Evolutionary conservation across 139 green algal species (phyloP).

Genomic region (Mesotaenium endlicherianum): DNA sequence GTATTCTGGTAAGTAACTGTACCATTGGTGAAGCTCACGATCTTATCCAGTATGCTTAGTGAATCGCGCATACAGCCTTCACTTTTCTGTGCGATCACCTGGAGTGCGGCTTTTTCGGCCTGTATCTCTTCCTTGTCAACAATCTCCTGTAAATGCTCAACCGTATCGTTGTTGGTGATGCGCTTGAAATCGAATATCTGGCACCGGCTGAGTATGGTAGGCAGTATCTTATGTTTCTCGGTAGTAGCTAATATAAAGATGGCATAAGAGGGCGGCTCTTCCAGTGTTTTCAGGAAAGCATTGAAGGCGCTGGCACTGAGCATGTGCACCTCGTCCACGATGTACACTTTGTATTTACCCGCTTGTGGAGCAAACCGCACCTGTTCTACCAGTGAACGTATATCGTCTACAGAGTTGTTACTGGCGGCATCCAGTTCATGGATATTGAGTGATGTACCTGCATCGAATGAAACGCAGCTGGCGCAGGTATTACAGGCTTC

Average conservation of each 20-base stretch:
- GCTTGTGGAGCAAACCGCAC: background rate
- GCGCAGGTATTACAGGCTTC: background rate
- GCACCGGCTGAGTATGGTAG: background rate
- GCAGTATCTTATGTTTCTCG: slow-evolving; percentile 16
- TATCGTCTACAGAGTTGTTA: slow-evolving; percentile 18
- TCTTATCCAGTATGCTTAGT: background rate
- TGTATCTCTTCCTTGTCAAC: background rate
- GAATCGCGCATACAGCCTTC: background rate
- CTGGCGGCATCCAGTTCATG: slow-evolving; percentile 22
- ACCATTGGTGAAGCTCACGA: too few relatives aligned
- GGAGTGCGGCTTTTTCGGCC: background rate
- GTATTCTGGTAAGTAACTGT: too few relatives aligned
- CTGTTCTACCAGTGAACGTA: background rate
- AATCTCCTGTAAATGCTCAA: background rate
- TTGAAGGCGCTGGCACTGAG: slow-evolving; percentile 17
- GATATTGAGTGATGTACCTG: background rate
- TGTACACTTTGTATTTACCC: slow-evolving; percentile 30
- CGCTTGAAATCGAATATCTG: background rate
- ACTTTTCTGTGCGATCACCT: background rate
- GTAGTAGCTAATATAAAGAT: slow-evolving; percentile 41
- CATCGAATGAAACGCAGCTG: background rate
- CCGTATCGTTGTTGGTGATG: background rate
- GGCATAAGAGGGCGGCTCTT: slow-evolving; percentile 27
- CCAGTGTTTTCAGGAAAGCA: slow-evolving; percentile 38
- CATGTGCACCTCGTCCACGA: slow-evolving; percentile 49